Evolutionary conservation across 768 basidiomycete genomes (phyloP).

Genomic region (Mycena haematopus): DNA sequence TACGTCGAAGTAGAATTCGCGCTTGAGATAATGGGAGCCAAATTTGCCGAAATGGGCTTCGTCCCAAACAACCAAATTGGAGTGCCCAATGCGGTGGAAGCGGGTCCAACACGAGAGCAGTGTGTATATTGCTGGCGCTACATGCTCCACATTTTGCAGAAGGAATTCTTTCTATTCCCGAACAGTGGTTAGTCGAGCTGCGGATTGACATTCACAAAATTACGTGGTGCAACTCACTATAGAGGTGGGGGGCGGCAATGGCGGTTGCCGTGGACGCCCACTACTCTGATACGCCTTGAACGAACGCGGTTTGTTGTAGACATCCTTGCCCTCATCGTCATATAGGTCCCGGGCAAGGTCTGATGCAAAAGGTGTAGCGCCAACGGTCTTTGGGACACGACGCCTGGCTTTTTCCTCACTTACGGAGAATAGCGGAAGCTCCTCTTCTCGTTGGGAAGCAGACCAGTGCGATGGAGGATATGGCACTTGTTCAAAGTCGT

Average conservation of each 20-base stretch:
- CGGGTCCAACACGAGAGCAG: constrained; percentile 94
- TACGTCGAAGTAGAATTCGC: constrained; percentile 99
- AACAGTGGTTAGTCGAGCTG: constrained; percentile 2
- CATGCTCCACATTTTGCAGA: constrained; percentile 78
- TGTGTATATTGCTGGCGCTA: constrained; percentile 86
- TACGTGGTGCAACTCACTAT: constrained; percentile 49
- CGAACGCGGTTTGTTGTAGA: constrained; percentile 55
- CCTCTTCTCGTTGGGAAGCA: constrained; percentile 48
- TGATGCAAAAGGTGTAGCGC: constrained; percentile 28
- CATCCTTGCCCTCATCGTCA: constrained; percentile 60
- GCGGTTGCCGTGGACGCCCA: constrained; percentile 65
- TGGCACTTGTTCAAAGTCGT: constrained; percentile 75
- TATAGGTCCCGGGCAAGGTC: constrained; percentile 38
- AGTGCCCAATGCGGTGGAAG: constrained; percentile 89
- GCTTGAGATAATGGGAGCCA: constrained; percentile 96
- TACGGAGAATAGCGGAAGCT: constrained; percentile 59
- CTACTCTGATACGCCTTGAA: constrained; percentile 52
- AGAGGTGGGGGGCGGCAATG: constrained; percentile 69
- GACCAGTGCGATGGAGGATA: constrained; percentile 56
- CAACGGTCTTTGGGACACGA: constrained; percentile 41
- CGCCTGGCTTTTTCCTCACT: constrained; percentile 72
- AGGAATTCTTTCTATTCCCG: constrained; percentile 70
- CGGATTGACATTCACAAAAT: neutral
- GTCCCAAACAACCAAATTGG: constrained; percentile 93
- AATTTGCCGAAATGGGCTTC: constrained; percentile 99